These are phyloP conservation scores for Emiliania huxleyi DNA, from an alignment of 78 protist genomes.

Conservation along the genomic window DNA sequence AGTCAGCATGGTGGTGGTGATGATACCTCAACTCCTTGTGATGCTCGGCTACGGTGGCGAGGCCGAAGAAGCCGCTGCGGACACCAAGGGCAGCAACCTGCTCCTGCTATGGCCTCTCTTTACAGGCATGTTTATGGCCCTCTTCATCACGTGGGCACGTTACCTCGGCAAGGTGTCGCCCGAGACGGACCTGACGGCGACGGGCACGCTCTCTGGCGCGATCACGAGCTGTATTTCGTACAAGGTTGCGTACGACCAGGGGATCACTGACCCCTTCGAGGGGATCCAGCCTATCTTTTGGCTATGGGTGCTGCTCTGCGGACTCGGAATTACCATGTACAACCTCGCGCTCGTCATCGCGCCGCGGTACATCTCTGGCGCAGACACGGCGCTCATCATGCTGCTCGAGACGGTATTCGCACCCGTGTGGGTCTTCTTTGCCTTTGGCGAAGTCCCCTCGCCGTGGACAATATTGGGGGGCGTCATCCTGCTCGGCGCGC, in stretches of 20 bases:
- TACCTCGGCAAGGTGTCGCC: neutral
- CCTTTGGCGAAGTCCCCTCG: neutral
- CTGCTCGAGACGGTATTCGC: neutral
- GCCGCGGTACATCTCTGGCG: neutral
- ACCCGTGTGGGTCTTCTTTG: neutral
- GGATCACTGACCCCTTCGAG: too few species aligned
- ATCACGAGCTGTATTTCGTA: neutral
- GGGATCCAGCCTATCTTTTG: neutral
- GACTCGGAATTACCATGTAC: neutral
- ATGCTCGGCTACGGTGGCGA: neutral
- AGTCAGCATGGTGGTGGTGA: neutral
- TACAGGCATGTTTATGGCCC: too few species aligned
- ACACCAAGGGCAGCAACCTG: neutral
- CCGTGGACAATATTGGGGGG: neutral
- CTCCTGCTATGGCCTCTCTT: too few species aligned
- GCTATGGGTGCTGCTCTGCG: neutral
- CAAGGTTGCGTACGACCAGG: too few species aligned
- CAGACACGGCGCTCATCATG: neutral
- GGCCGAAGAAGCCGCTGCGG: neutral
- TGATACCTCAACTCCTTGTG: neutral
- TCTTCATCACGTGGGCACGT: neutral
- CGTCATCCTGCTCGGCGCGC: neutral
- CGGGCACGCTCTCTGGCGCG: neutral
- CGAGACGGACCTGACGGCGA: neutral
- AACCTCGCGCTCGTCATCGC: neutral